Percentiles rank a stretch among this genome's conserved stretches.
Evolutionary conservation across 2,329 filamentous ascomycete species (phyloP).

Genomic region (Xylaria sp.): DNA sequence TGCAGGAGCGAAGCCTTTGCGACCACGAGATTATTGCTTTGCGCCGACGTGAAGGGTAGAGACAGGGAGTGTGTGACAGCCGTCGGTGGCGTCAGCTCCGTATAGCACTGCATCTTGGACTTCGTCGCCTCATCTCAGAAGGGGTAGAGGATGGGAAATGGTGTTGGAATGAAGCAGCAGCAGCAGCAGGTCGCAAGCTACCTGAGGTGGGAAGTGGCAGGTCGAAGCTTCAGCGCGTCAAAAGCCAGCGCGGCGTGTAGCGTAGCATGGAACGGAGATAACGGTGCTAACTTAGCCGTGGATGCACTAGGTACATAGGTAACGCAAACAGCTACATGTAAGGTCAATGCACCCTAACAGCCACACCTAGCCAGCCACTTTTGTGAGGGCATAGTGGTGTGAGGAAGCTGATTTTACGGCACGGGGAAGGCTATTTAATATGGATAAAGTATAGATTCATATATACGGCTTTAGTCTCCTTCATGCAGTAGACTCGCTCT

Average conservation of each 20-base stretch:
- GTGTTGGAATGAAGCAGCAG: conserved; percentile 6
- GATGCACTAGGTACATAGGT: too few relatives aligned
- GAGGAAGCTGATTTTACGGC: too few relatives aligned
- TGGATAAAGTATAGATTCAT: too few relatives aligned
- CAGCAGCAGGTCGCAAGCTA: neutral
- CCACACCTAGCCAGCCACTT: too few relatives aligned
- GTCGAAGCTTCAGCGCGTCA: neutral
- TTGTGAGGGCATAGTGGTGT: too few relatives aligned
- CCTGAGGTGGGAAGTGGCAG: neutral
- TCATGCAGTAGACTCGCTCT: too few relatives aligned
- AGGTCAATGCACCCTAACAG: too few relatives aligned
- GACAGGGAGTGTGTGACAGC: conserved; percentile 87
- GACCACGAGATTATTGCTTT: conserved; percentile 83
- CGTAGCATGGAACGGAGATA: neutral
- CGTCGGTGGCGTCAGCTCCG: conserved; percentile 90
- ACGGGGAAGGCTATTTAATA: too few relatives aligned
- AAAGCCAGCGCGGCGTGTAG: neutral
- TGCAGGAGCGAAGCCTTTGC: conserved; percentile 92
- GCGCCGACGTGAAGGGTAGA: conserved; percentile 74
- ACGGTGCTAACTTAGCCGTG: too few relatives aligned
- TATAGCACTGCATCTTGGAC: conserved; percentile 88
- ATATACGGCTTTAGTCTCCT: too few relatives aligned
- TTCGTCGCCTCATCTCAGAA: conserved; percentile 34
- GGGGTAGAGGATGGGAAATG: neutral
- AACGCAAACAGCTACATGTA: too few relatives aligned